Conservation (phyloP, 2,329 filamentous ascomycete genomes). For the Ophiognomonia clavigignenti-juglandacearum region DNA sequence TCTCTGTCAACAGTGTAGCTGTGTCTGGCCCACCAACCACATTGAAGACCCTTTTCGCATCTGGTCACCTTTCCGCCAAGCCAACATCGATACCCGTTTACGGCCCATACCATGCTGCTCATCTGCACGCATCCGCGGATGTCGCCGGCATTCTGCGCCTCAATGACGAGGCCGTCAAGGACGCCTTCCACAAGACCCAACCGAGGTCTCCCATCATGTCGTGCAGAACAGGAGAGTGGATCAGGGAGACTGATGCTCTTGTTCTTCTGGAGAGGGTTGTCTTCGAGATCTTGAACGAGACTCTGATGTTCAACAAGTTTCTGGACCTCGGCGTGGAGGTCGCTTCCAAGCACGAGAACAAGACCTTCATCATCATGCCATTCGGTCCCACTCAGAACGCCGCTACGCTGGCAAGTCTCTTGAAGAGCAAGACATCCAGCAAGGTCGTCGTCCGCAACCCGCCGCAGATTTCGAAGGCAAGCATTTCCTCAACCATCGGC, state of each 20-base stretch:
- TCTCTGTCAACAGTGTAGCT: conserved; percentile 42
- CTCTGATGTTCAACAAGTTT: conserved; percentile 42
- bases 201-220: conserved; percentile 47
- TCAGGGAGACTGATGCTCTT: conserved; percentile 34
- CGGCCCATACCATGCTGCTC: conserved; percentile 52
- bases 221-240: conserved; percentile 40
- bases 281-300: conserved; percentile 45
- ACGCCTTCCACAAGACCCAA: conserved; percentile 35
- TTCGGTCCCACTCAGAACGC: conserved; percentile 47
- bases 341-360: conserved; percentile 34
- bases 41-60: conserved; percentile 37
- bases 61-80: conserved; percentile 34
- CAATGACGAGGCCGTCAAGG: conserved; percentile 32
- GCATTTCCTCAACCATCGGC: conserved; percentile 32
- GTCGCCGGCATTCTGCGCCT: conserved; percentile 41
- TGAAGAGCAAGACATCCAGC: conserved; percentile 37
- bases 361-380: conserved; percentile 41
- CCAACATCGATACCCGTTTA: conserved; percentile 47
- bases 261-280: conserved; percentile 38
- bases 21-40: conserved; percentile 51
- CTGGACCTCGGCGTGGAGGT: conserved; percentile 42
- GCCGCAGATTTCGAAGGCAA: conserved; percentile 30
- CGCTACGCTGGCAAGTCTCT: conserved; percentile 37
- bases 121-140: conserved; percentile 42
- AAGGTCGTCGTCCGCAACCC: conserved; percentile 36